Evolutionary conservation across 2,329 filamentous ascomycete species (phyloP).

Genomic region (Aureobasidium sp.): DNA sequence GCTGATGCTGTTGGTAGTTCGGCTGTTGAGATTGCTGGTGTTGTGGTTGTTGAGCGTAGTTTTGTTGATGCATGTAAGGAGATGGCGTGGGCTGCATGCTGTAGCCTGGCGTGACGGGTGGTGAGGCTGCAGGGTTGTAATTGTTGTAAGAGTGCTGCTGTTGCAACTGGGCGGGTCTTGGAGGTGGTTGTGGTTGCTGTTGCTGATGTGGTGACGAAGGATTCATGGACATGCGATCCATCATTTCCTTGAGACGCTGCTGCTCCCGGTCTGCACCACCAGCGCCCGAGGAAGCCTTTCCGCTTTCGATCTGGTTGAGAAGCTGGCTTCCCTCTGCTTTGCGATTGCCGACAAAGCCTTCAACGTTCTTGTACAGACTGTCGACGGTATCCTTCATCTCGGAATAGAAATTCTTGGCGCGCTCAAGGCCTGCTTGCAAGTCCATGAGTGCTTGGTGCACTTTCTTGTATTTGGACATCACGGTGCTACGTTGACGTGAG

Average conservation of each 20-base stretch:
- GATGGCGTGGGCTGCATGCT: conserved; percentile 23
- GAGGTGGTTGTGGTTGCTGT: conserved; percentile 32
- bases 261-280: conserved; percentile 71
- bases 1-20: conserved; percentile 13
- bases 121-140: conserved; percentile 45
- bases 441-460: conserved; percentile 91
- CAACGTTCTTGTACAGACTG: conserved; percentile 89
- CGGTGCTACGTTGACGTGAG: conserved; percentile 71
- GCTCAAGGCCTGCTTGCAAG: conserved; percentile 73
- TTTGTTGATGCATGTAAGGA: conserved; percentile 12
- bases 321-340: conserved; percentile 85
- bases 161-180: conserved; percentile 38
- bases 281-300: conserved; percentile 51
- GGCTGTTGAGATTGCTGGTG: conserved; percentile 8
- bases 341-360: conserved; percentile 92
- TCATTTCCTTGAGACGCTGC: conserved; percentile 76
- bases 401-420: conserved; percentile 86
- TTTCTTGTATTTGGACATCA: conserved; percentile 81
- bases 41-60: background rate
- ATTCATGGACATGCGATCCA: conserved; percentile 93
- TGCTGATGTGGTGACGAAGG: conserved; percentile 27
- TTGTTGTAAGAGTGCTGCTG: conserved; percentile 32
- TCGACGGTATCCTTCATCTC: conserved; percentile 95
- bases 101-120: conserved; percentile 41
- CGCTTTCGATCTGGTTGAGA: conserved; percentile 78